Evolutionary conservation across 129 eudicot species (phyloP).

Genomic region (Dittrichia graveolens): DNA sequence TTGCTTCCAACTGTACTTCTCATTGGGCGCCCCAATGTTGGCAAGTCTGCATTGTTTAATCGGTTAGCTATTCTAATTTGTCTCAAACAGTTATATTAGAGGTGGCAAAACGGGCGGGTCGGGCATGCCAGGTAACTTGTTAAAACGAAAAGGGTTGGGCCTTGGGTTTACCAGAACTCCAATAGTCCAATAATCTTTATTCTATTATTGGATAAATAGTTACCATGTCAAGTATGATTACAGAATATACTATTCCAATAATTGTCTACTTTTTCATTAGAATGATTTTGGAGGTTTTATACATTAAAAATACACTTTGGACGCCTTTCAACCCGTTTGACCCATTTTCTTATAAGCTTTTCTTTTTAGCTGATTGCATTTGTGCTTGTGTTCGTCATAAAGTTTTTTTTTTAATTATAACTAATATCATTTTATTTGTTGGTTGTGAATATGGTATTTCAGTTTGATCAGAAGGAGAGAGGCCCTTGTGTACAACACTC

Average conservation of each 20-base stretch:
- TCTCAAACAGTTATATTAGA: neutral
- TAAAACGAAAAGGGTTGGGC: neutral
- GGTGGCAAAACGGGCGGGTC: neutral
- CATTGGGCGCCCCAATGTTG: conserved; percentile 94
- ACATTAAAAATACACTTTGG: conserved; percentile 4
- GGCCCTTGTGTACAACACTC: conserved; percentile 96
- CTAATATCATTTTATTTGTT: conserved; percentile 1
- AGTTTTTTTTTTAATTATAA: neutral
- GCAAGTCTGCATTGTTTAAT: conserved; percentile 92
- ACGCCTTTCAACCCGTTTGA: neutral
- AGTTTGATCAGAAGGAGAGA: conserved; percentile 93
- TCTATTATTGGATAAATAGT: neutral
- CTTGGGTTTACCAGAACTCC: neutral
- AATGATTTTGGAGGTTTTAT: neutral
- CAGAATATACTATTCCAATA: neutral
- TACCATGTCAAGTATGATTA: neutral
- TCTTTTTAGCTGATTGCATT: neutral
- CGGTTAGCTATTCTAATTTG: conserved; percentile 47
- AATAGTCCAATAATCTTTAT: neutral
- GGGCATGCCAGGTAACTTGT: neutral
- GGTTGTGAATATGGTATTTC: conserved; percentile 31
- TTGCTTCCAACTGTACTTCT: conserved; percentile 92
- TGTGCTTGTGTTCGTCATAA: neutral
- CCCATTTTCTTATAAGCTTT: neutral
- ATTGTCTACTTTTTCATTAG: neutral